Base-by-base conservation (phyloP, 2,329 filamentous ascomycete species). In the Zasmidium cellare region DNA sequence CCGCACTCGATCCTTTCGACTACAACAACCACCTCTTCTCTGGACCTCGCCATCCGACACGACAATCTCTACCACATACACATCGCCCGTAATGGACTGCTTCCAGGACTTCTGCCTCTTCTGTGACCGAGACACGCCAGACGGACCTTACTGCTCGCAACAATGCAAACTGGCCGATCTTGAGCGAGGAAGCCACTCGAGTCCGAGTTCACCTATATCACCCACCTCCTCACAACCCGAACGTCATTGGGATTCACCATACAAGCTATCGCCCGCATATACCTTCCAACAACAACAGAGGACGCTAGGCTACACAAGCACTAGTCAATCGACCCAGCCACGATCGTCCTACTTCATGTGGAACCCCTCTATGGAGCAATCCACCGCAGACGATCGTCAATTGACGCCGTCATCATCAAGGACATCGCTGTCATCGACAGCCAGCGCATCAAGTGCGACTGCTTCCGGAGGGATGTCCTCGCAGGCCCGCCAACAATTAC, bases 101-200 rank as follows among this genome's bases (percentile, higher is more conserved):
- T 90, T 90, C 69, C 90, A 89, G 76, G 89, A 96, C 77, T 96
- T 91, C 84, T 97, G 92, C 83, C 87, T 97, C 70, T 87, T 89
- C 80, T 97, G 92, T 81, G 93, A 97, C 79, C 89, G 89, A 79
- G 91, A 96, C 78, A 92, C 89, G 60, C 84, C 90, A 64, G 87
- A 88, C 57, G 87, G 87, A 61, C 87, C 90, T 66, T 96, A 96
- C 82, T 97, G 92, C 83, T 96, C 92, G 51, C 92, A 97, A 78
- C 86, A 90, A 41, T 97, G 92, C 83, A 86, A 91, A 66, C 82
- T 97, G 46, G 89, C 90, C 65, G 92, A 97, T 77, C 87, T 94
- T 68, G 92, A 96, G 76, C 87, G 86, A 76, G 86, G 84, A 55
- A 72, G 69, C 64, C 69, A 53, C 56, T 73, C 74, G 38, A 71